These are phyloP conservation scores for Kokia cookei DNA, from an alignment of 441 rosid species.

Conservation along the genomic window DNA sequence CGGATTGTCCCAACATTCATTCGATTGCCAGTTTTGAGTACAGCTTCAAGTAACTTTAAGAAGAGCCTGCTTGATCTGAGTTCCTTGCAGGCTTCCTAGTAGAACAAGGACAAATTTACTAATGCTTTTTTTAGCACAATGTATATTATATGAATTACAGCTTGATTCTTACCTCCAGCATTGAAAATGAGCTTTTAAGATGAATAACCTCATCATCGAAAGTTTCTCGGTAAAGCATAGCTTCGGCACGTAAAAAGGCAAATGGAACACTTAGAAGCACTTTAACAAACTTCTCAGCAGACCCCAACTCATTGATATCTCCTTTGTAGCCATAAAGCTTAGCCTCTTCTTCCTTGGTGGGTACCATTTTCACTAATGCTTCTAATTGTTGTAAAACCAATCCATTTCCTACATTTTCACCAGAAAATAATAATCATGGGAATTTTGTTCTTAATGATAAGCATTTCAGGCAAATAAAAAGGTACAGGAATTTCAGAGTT, in stretches of 20 bases:
- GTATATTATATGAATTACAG: not conserved
- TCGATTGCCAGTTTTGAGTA: slow-evolving; percentile 87
- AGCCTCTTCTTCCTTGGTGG: slow-evolving; percentile 87
- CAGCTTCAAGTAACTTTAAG: slow-evolving; percentile 86
- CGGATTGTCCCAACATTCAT: slow-evolving; percentile 95
- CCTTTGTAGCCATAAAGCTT: slow-evolving; percentile 70
- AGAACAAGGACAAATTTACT: not conserved
- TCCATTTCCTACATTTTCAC: slow-evolving; percentile 47
- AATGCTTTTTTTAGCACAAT: not conserved
- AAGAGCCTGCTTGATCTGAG: slow-evolving; percentile 88
- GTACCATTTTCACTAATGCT: slow-evolving; percentile 86
- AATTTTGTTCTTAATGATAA: not conserved
- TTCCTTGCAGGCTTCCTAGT: slow-evolving; percentile 94
- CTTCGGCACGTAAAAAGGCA: slow-evolving; percentile 72
- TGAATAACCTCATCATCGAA: slow-evolving; percentile 88
- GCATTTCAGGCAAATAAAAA: not conserved
- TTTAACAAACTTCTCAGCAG: slow-evolving; percentile 73
- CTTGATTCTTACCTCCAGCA: slow-evolving; percentile 69
- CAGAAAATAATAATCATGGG: not conserved
- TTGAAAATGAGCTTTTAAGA: slow-evolving; percentile 80
- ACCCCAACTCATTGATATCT: slow-evolving; percentile 63
- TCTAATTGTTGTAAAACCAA: slow-evolving; percentile 75
- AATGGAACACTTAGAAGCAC: slow-evolving; percentile 54
- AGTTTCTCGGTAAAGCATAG: slow-evolving; percentile 84
- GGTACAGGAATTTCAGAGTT: not conserved